A percentile compares a stretch with the other conserved stretches of the same genome.
These are phyloP conservation scores for Aureobasidium uvarum DNA, from an alignment of 2,329 filamentous ascomycete species.

Conservation along the genomic window DNA sequence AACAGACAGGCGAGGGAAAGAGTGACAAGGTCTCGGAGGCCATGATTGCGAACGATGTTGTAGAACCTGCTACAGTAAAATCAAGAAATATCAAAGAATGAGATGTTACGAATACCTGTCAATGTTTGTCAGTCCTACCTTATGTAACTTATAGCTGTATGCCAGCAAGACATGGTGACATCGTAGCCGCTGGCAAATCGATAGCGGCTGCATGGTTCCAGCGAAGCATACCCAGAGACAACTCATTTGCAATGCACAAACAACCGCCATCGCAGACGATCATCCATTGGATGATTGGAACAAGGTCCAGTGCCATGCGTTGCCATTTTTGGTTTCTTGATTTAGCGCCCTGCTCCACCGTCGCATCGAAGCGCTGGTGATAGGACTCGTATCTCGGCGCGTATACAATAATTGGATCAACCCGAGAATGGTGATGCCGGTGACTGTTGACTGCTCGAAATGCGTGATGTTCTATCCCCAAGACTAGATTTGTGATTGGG, in stretches of 20 bases:
- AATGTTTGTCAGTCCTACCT: neutral
- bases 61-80: constrained; percentile 10
- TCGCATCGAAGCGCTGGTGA: constrained; percentile 14
- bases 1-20: constrained; percentile 20
- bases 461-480: neutral
- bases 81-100: neutral
- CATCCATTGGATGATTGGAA: neutral
- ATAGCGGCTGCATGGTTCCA: constrained; percentile 3
- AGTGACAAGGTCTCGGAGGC: constrained; percentile 21
- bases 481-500: neutral
- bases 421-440: neutral
- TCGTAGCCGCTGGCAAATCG: constrained; percentile 19
- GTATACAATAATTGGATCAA: no score
- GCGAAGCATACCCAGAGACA: neutral
- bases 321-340: neutral
- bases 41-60: neutral
- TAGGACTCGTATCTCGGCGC: neutral
- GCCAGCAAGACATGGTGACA: neutral
- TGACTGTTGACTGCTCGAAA: neutral
- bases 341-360: constrained; percentile 3
- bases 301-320: neutral
- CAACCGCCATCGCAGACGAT: no score
- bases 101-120: neutral
- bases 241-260: neutral
- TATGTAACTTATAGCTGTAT: neutral